Evolutionary conservation across 257 asterid genomes (phyloP).

Genomic region (Solanum chaucha): DNA sequence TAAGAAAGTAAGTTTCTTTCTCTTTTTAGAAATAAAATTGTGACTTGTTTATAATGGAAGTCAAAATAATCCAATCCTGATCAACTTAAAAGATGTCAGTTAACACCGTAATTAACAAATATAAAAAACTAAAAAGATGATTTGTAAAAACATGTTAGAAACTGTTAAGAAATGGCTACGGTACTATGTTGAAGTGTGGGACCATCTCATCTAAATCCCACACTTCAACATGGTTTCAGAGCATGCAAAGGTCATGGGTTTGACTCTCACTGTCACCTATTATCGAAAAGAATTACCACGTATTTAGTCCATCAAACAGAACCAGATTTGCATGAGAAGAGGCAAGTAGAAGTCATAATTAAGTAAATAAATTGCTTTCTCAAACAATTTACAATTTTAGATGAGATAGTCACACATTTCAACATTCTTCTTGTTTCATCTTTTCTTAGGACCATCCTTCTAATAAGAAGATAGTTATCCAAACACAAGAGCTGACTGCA

Average conservation of each 20-base stretch:
- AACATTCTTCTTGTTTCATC: background rate
- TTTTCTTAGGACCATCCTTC: background rate
- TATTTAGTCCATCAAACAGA: background rate
- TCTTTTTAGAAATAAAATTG: background rate
- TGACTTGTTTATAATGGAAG: background rate
- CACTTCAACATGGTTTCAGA: background rate
- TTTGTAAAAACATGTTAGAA: background rate
- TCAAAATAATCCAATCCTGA: background rate
- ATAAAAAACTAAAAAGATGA: background rate
- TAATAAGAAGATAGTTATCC: background rate
- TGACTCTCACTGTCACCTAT: background rate
- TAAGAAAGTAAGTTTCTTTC: background rate
- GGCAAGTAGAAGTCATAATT: background rate
- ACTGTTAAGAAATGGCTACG: background rate
- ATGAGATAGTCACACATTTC: background rate
- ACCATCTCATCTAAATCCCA: background rate
- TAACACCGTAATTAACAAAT: background rate
- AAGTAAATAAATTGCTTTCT: background rate
- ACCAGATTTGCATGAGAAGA: background rate
- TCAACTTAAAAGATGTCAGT: background rate
- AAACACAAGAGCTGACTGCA: background rate
- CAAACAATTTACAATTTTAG: background rate
- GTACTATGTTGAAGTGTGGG: background rate
- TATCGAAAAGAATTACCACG: background rate
- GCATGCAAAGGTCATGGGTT: background rate